These are phyloP conservation scores for Fusarium oligoseptatum DNA, from an alignment of 2,329 filamentous ascomycete genomes.

Conservation along the genomic window DNA sequence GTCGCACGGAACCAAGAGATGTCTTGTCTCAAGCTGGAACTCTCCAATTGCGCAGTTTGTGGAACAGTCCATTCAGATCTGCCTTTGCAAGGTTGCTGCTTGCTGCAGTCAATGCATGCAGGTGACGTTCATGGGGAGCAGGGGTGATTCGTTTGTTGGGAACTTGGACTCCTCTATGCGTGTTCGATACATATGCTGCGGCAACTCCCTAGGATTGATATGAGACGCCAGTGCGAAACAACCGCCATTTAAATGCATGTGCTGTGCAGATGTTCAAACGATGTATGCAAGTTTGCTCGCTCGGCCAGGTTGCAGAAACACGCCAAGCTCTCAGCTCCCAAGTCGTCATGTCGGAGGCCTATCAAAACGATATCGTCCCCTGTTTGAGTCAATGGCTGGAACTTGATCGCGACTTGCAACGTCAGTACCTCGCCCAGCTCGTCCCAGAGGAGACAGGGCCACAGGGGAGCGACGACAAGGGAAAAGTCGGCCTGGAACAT, in stretches of 20 bases:
- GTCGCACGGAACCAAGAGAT: constrained; percentile 19
- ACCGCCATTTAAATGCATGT: background rate
- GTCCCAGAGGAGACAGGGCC: constrained; percentile 12
- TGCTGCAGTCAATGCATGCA: background rate
- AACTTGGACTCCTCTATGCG: background rate
- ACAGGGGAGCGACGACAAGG: constrained; percentile 12
- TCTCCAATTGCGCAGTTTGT: background rate
- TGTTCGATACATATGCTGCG: background rate
- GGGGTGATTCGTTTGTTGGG: background rate
- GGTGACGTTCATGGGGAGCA: background rate
- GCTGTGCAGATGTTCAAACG: background rate
- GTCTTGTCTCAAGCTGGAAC: constrained; percentile 30
- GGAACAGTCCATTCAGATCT: background rate
- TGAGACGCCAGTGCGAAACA: background rate
- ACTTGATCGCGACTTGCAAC: background rate
- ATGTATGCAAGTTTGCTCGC: background rate
- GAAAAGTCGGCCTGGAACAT: constrained; percentile 33
- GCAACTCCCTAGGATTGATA: background rate
- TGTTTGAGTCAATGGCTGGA: background rate
- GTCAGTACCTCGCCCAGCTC: constrained; percentile 6
- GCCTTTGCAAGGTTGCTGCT: background rate
- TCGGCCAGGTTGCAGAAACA: background rate
- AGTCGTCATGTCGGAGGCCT: background rate
- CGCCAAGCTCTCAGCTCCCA: background rate
- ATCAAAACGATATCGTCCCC: background rate